Conservation (phyloP, 306 rosid species). For the Trifolium subterraneum region DNA sequence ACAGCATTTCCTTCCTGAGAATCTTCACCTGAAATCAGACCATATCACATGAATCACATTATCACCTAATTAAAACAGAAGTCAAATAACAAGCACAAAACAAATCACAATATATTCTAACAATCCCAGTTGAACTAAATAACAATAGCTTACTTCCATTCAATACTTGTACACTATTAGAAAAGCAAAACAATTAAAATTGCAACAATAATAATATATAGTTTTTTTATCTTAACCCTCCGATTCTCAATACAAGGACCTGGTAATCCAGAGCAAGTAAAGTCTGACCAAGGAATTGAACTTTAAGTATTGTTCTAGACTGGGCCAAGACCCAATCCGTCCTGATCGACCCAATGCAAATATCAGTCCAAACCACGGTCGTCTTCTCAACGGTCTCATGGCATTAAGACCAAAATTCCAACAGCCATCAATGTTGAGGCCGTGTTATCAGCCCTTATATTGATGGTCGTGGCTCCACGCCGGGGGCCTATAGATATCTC, state of each 20-base stretch:
- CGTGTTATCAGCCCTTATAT: too few species aligned
- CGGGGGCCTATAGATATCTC: too few species aligned
- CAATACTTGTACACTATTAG: background rate
- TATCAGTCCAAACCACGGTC: too few species aligned
- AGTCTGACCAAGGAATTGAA: too few species aligned
- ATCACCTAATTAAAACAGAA: constrained; percentile 9
- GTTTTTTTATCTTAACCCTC: background rate
- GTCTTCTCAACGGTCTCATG: too few species aligned
- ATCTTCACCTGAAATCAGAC: constrained; percentile 63
- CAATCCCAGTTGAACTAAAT: constrained; percentile 11
- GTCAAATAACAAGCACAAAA: constrained; percentile 1
- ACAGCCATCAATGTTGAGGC: too few species aligned
- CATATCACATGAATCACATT: constrained; percentile 39
- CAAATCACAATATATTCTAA: constrained; percentile 18
- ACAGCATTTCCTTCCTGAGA: constrained; percentile 43
- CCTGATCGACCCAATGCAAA: too few species aligned
- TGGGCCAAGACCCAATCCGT: too few species aligned
- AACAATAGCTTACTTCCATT: constrained; percentile 15
- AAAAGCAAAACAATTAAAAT: background rate
- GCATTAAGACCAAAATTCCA: too few species aligned
- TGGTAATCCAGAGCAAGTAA: too few species aligned
- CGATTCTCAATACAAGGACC: background rate
- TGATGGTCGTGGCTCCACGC: too few species aligned
- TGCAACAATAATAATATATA: background rate
- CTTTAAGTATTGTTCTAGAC: too few species aligned